A percentile compares a stretch with the other conserved stretches of the same genome.
phyloP scores from a whole-genome alignment of 2,329 filamentous ascomycete genomes.

The Elsinoe perseae region DNA sequence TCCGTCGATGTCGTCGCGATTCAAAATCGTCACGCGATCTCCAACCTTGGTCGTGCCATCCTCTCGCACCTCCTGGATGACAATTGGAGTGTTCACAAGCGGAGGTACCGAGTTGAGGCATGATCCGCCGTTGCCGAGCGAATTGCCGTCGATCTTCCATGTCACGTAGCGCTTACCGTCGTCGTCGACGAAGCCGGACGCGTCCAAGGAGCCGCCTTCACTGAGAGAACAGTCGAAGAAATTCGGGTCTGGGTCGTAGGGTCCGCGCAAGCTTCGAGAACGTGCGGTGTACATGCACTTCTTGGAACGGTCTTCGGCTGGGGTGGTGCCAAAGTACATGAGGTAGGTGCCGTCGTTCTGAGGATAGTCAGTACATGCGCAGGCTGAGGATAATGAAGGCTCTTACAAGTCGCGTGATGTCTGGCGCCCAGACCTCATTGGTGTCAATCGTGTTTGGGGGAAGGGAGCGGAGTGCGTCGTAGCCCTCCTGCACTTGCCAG shows the following conservation, averaged over 20 bases:
- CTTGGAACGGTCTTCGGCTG: constrained; percentile 17
- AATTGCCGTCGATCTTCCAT: constrained; percentile 22
- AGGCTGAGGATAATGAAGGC: neutral
- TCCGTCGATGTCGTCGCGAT: constrained; percentile 24
- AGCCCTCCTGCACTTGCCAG: constrained; percentile 24
- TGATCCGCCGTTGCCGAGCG: constrained; percentile 20
- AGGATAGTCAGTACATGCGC: neutral
- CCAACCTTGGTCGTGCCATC: constrained; percentile 25
- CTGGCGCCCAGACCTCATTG: constrained; percentile 31
- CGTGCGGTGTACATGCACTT: constrained; percentile 27
- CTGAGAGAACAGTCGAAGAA: constrained; percentile 25
- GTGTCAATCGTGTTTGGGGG: constrained; percentile 25
- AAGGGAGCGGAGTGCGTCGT: constrained; percentile 28
- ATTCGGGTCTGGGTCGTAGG: constrained; percentile 24
- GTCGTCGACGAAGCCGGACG: constrained; percentile 23
- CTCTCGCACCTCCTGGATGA: constrained; percentile 19
- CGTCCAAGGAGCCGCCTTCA: constrained; percentile 27
- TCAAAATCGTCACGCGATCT: constrained; percentile 21
- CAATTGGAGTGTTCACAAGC: constrained; percentile 21
- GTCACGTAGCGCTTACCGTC: constrained; percentile 21
- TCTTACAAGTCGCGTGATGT: constrained; percentile 23
- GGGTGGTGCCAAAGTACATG: constrained; percentile 26
- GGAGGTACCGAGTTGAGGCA: constrained; percentile 19
- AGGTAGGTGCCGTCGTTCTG: constrained; percentile 23
- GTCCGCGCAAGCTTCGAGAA: constrained; percentile 23